Evolutionary conservation across 805 yeast genomes (phyloP).

Genomic region (Cephaloascus fragrans): DNA sequence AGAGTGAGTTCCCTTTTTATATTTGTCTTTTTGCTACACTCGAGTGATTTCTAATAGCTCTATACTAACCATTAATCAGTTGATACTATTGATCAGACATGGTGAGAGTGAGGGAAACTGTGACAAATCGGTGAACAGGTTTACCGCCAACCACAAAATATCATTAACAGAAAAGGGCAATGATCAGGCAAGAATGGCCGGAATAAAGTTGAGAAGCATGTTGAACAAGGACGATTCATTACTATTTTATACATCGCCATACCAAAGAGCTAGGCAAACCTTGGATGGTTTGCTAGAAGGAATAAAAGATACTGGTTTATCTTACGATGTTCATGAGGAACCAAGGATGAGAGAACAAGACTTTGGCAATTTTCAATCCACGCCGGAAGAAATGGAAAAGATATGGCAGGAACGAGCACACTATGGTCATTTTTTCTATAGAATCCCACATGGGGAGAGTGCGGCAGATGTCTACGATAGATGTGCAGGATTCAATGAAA

Average conservation of each 20-base stretch:
- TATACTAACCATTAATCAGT: conserved; percentile 20
- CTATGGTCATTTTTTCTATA: conserved; percentile 72
- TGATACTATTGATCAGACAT: conserved; percentile 76
- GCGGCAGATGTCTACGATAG: conserved; percentile 95
- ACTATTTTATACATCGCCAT: conserved; percentile 80
- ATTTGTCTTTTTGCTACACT: too few relatives aligned
- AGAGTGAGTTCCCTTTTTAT: too few relatives aligned
- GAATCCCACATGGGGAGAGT: conserved; percentile 90
- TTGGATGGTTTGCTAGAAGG: conserved; percentile 59
- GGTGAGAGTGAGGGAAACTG: conserved; percentile 90
- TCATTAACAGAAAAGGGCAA: conserved; percentile 67
- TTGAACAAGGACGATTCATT: conserved; percentile 45
- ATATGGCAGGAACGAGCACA: conserved; percentile 80
- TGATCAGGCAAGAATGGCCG: conserved; percentile 52
- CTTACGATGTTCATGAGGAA: conserved; percentile 65
- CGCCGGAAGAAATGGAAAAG: conserved; percentile 64
- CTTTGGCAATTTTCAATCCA: conserved; percentile 85
- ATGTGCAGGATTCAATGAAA: conserved; percentile 82
- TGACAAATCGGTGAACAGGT: conserved; percentile 72
- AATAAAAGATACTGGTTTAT: conserved; percentile 29
- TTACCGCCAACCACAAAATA: conserved; percentile 73
- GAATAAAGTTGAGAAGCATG: conserved; percentile 33
- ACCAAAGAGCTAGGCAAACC: conserved; percentile 76
- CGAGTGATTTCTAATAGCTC: too few relatives aligned
- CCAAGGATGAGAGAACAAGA: conserved; percentile 93